Base-by-base conservation (phyloP, 306 rosid genomes). In the Castanea sativa region DNA sequence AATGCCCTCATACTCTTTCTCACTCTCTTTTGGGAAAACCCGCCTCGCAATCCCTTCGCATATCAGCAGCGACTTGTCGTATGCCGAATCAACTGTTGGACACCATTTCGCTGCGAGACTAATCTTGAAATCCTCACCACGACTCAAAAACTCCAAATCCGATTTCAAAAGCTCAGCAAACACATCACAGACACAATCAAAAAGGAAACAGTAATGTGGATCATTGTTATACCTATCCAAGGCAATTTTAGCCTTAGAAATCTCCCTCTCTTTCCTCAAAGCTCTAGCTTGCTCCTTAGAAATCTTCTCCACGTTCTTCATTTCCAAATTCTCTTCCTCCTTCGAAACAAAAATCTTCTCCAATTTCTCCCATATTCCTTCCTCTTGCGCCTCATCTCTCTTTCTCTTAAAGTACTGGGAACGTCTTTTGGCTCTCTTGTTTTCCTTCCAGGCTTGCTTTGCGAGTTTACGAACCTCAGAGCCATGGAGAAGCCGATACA, bases 11-110 rank as follows among this genome's bases (percentile, higher is more conserved):
- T 67, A 77, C 35, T 67, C 80, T 19, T 55, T 20, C 9, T 53
- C 55, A 29, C 30, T 53, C 16, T 77, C 74, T 7, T 16, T 7
- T 4, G 74, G 73, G 9, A 67, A 77, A 33, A 77, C 64, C 55
- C 74, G 69, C 74, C 55, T 67, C 13, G 80, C 74, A 77, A 77
- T 77, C 18, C 80, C 74, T n/a, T 67, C 55, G 12, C 80, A 77
- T 12, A 77, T 4, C 74, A 77, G 21, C 23, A 71, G 30, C 18
- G 25, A 21, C 18, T 33, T 52, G 43, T 77, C 80, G 43, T 52
- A 77, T 2, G 80, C 53, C 3, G 56, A 77, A 53, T 77, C 80
- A 13, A 67, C 32, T 0, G 67, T 27, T 18, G 74, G 80, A 23
- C 80, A 77, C 80, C 80, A 77, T 21, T 77, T 77, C 25, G 67